Evolutionary conservation across 306 rosid genomes (phyloP).

Genomic region (Hippophae gyantsensis): DNA sequence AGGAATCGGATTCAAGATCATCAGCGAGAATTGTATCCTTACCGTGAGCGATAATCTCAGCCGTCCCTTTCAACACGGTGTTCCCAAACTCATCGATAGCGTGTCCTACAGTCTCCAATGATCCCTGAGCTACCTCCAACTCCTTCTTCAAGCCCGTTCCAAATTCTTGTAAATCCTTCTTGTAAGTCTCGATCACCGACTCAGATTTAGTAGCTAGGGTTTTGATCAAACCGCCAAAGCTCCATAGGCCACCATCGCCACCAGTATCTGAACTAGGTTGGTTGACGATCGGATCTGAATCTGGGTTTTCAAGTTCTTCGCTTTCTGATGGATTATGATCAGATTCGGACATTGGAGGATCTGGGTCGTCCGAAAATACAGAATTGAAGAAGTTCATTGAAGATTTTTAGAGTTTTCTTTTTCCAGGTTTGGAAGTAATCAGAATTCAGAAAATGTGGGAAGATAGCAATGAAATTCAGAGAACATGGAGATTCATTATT

Average conservation of each 20-base stretch:
- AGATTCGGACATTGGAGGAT: slow-evolving; percentile 17
- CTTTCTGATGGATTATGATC: slow-evolving; percentile 3
- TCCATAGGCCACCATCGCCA: slow-evolving; percentile 29
- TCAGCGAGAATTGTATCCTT: slow-evolving; percentile 54
- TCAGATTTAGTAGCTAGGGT: slow-evolving; percentile 58
- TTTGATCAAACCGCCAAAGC: slow-evolving; percentile 64
- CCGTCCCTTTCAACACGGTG: slow-evolving; percentile 69
- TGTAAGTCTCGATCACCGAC: slow-evolving; percentile 77
- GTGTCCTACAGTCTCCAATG: slow-evolving; percentile 56
- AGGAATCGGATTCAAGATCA: slow-evolving; percentile 55
- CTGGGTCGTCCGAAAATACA: slow-evolving; percentile 63
- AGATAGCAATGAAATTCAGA: too few relatives aligned
- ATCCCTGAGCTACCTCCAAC: slow-evolving; percentile 85
- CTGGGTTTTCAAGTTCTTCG: slow-evolving; percentile 20
- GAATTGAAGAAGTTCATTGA: slow-evolving; percentile 78
- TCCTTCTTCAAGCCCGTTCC: slow-evolving; percentile 64
- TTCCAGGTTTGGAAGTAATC: not conserved
- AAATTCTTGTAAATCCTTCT: slow-evolving; percentile 79
- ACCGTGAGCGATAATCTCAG: slow-evolving; percentile 66
- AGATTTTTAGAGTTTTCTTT: not conserved
- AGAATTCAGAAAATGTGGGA: not conserved
- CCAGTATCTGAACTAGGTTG: slow-evolving; percentile 6
- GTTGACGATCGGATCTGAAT: slow-evolving; percentile 20
- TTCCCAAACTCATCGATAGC: slow-evolving; percentile 61
- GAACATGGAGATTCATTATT: too few relatives aligned